Conservation (phyloP, 2,329 filamentous ascomycete genomes). For the Talaromyces amestolkiae region DNA sequence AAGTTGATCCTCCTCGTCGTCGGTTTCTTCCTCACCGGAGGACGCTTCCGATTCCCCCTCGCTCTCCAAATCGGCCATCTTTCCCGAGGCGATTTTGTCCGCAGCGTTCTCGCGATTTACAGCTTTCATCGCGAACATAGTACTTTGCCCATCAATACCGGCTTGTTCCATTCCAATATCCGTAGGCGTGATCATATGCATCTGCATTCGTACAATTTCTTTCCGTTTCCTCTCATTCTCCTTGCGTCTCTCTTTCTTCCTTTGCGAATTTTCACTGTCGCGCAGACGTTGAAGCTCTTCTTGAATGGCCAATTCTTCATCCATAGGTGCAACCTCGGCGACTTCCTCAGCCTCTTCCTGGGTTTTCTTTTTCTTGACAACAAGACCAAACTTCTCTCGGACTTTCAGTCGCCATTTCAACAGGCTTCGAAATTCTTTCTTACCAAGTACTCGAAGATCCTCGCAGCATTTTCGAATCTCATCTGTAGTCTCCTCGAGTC, state of each 20-base stretch:
- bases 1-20: constrained; percentile 76
- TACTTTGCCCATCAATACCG: constrained; percentile 72
- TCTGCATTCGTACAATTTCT: constrained; percentile 92
- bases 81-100: constrained; percentile 69
- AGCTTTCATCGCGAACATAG: constrained; percentile 82
- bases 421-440: constrained; percentile 89
- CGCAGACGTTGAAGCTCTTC: constrained; percentile 80
- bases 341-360: constrained; percentile 66
- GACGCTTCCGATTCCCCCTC: constrained; percentile 56
- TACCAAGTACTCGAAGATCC: constrained; percentile 84
- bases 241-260: constrained; percentile 77
- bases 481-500: constrained; percentile 79
- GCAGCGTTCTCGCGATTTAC: constrained; percentile 73
- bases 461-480: constrained; percentile 76
- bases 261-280: constrained; percentile 72
- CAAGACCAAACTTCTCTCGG: constrained; percentile 84
- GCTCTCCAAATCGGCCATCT: constrained; percentile 65
- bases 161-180: constrained; percentile 91
- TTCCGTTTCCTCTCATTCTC: constrained; percentile 94
- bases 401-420: constrained; percentile 87
- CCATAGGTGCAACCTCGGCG: constrained; percentile 82
- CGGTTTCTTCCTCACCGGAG: constrained; percentile 61
- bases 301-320: constrained; percentile 88
- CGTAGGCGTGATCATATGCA: constrained; percentile 94
- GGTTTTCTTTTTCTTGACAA: constrained; percentile 65